Base-by-base conservation (phyloP, 2,329 filamentous ascomycete genomes). In the Neonectria ditissima region DNA sequence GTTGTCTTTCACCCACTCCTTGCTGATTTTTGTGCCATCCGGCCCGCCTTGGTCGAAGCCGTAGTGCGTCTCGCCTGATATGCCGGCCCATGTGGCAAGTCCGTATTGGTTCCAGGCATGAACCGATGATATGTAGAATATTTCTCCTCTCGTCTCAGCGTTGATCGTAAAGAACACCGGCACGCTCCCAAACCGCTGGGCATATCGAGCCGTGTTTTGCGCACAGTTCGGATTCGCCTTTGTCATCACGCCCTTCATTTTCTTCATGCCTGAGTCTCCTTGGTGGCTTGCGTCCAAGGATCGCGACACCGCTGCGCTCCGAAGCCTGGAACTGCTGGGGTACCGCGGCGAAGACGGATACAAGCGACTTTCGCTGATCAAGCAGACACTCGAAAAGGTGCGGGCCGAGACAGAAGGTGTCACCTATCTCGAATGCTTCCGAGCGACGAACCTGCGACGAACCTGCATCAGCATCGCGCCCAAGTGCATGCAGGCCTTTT, bases 51-150 rank as follows among this genome's bases (percentile, higher is more conserved):
- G 43, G 26, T 66, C 64, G 22, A 67, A 61, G 32, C 30, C 44
- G 48, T 64, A 62, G 26, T 62, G 61, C 9, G 59, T 51, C 34
- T 80, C 72, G 59, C 84, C 81, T 20, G 72, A 83, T 32, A 89
- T 89, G 1, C 86, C 86, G 1, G 77, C 80, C 86, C 86, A 88
- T 0, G 85, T 76, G 0, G 86, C 86, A 32, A 81, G 66, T 1
- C 78, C 79, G 64, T 88, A 89, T 55, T 83, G 78, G 67, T 84
- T 84, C 80, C 82, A 88, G 9, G 80, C 84, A 68, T 88, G 86
- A 2, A 87, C 72, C 0, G 83, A 85, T 9, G 75, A 78, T 55
- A 89, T 86, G 72, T 73, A n/a, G 66, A 64, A 4, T 76, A 69
- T 30, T 60, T 79, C 20, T 67, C 74, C 1, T 77, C 64, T 80